These are phyloP conservation scores for Trametes coccinea DNA, from an alignment of 768 basidiomycete species.

Conservation along the genomic window DNA sequence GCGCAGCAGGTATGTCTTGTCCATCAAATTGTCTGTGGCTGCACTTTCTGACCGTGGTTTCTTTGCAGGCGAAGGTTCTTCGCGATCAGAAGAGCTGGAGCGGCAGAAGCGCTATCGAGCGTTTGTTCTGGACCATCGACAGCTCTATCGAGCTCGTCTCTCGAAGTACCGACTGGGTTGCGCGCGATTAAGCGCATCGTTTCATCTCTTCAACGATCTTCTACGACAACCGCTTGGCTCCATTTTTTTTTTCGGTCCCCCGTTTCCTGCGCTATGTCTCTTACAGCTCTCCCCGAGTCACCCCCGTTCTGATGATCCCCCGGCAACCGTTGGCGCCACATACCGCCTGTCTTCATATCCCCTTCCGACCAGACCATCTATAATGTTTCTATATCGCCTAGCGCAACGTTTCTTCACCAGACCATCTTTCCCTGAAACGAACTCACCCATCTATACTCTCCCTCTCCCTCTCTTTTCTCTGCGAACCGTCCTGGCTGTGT, in stretches of 20 bases:
- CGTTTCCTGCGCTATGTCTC: not conserved
- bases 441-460: not conserved
- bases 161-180: constrained; percentile 83
- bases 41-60: constrained; percentile 3
- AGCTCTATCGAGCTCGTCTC: constrained; percentile 85
- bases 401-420: not conserved
- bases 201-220: not conserved
- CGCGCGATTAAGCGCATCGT: constrained; percentile 28
- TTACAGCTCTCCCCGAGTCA: not conserved
- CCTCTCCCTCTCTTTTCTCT: not conserved
- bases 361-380: not conserved
- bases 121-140: constrained; percentile 91
- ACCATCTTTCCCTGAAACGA: not conserved
- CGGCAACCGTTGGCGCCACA: not conserved
- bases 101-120: constrained; percentile 85
- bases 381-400: constrained; percentile 2
- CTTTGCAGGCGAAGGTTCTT: constrained; percentile 84
- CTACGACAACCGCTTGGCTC: not conserved
- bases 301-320: not conserved
- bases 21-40: not conserved
- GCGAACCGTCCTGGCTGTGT: not conserved
- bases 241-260: not conserved
- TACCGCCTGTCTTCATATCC: constrained; percentile 9
- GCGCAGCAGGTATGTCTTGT: constrained; percentile 81
- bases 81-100: constrained; percentile 97